A percentile compares a stretch with the other conserved stretches of the same genome.
Conservation (phyloP, 306 rosid genomes). For the Cicer pinnatifidum region DNA sequence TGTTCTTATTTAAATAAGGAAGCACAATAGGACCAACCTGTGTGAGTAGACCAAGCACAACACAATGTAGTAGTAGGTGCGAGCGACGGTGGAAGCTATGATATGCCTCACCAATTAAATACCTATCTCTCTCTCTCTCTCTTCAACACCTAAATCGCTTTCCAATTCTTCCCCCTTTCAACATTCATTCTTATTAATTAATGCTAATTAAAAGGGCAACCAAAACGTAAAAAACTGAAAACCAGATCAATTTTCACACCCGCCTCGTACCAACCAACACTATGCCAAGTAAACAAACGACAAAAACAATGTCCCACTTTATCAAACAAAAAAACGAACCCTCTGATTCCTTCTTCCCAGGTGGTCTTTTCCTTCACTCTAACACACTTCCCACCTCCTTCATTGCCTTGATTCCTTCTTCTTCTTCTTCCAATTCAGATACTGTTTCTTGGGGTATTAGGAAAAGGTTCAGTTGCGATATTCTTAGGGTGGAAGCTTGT, state of each 20-base stretch:
- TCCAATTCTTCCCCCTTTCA: conserved; percentile 50
- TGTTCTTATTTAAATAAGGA: not conserved
- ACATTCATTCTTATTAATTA: not conserved
- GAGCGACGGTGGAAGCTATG: conserved; percentile 54
- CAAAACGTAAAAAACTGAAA: conserved; percentile 28
- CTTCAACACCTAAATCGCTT: conserved; percentile 6
- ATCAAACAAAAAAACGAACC: conserved; percentile 52
- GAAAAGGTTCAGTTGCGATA: conserved; percentile 40
- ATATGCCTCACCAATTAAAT: conserved; percentile 37
- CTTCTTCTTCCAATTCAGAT: conserved; percentile 27
- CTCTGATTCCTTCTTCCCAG: conserved; percentile 53
- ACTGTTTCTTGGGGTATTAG: conserved; percentile 41
- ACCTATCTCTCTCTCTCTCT: conserved; percentile 18
- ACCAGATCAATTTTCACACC: conserved; percentile 36
- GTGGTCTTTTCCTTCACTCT: conserved; percentile 78
- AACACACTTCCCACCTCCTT: conserved; percentile 61
- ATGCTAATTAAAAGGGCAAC: not conserved
- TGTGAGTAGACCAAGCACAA: not conserved
- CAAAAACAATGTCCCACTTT: conserved; percentile 52
- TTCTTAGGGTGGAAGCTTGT: conserved; percentile 36
- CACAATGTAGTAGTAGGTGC: not conserved
- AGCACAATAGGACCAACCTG: conserved; percentile 21
- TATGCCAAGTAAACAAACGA: conserved; percentile 7
- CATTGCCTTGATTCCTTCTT: conserved; percentile 45
- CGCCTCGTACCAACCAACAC: conserved; percentile 17